A percentile compares a stretch with the other conserved stretches of the same genome.
Evolutionary conservation across 371 early-diverging fungal genomes (phyloP).

Genomic region (Mucor ambiguus): DNA sequence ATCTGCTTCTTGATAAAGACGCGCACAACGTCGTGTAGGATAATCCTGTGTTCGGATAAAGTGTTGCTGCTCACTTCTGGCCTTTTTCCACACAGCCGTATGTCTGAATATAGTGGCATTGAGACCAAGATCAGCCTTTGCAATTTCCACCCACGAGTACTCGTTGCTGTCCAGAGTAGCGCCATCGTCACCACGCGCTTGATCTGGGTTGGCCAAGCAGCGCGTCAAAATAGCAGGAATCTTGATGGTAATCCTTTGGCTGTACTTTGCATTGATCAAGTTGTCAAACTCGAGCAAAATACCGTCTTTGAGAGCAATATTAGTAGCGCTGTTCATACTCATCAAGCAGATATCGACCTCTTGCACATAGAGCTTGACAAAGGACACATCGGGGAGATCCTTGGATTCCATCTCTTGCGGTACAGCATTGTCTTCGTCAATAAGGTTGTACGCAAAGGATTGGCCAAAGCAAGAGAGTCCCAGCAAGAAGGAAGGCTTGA

Average conservation of each 20-base stretch:
- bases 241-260: conserved; percentile 59
- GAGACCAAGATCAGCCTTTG: conserved; percentile 60
- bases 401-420: conserved; percentile 51
- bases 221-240: conserved; percentile 62
- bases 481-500: conserved; percentile 66
- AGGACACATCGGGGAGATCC: conserved; percentile 66
- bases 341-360: conserved; percentile 68
- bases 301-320: conserved; percentile 59
- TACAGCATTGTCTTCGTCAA: conserved; percentile 75
- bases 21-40: conserved; percentile 63
- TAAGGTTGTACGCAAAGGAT: conserved; percentile 68
- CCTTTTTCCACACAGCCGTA: conserved; percentile 59
- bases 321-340: conserved; percentile 62
- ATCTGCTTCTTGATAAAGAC: conserved; percentile 58
- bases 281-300: conserved; percentile 68
- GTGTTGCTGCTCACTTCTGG: conserved; percentile 58
- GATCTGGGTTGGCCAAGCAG: conserved; percentile 57
- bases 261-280: conserved; percentile 64
- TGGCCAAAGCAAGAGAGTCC: conserved; percentile 62
- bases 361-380: conserved; percentile 60
- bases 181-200: conserved; percentile 8
- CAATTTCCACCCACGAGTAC: conserved; percentile 77
- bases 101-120: conserved; percentile 65
- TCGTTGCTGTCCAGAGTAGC: conserved; percentile 7
- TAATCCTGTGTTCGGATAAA: conserved; percentile 71